Conservation (phyloP, 1,139 yeast species). For the Hemisphaericaspora xylofermentans region DNA sequence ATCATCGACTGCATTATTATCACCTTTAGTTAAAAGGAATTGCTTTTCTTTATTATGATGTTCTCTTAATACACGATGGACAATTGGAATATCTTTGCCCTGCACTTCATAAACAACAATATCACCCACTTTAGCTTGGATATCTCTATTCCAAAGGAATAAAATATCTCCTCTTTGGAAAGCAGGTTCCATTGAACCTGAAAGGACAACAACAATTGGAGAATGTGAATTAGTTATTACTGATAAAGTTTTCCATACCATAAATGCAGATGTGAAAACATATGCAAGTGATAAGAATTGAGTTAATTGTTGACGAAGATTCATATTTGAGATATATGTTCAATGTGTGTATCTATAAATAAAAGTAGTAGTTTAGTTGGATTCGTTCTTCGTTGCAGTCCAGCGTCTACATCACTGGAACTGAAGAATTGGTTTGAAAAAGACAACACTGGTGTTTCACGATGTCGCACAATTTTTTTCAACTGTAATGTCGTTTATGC, state of each 20-base stretch:
- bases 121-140: conserved; percentile 78
- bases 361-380: too few species aligned
- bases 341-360: not conserved
- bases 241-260: conserved; percentile 86
- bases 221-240: conserved; percentile 81
- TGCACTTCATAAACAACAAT: conserved; percentile 90
- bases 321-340: conserved; percentile 24
- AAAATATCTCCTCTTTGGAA: conserved; percentile 96
- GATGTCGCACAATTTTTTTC: not conserved
- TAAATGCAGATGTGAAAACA: conserved; percentile 84
- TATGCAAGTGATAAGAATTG: conserved; percentile 71
- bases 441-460: too few species aligned
- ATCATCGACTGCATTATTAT: conserved; percentile 91
- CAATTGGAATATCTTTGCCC: conserved; percentile 86
- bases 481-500: not conserved
- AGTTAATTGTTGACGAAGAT: conserved; percentile 45
- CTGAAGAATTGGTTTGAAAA: too few species aligned
- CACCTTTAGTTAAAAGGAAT: conserved; percentile 88
- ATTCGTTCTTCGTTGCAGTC: too few species aligned
- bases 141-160: conserved; percentile 84
- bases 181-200: conserved; percentile 99
- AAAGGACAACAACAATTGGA: conserved; percentile 93
- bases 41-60: conserved; percentile 65
- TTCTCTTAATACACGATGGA: conserved; percentile 88
- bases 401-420: too few species aligned